Evolutionary conservation across 1,284 basidiomycete genomes (phyloP).

Genomic region (Ceratobasidium papillatum): DNA sequence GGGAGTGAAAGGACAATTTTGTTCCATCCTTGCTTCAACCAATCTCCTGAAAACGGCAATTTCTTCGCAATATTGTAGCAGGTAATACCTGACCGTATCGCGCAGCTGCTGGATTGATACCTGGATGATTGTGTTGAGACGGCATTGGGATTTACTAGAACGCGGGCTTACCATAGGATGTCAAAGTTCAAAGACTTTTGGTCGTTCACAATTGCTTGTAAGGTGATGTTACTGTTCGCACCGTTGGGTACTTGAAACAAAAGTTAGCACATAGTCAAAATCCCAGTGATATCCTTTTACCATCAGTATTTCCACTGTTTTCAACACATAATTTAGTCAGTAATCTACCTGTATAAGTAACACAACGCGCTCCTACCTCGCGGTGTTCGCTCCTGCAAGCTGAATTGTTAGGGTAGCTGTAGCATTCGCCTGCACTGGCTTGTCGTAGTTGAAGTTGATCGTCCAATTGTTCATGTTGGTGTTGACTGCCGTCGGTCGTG

Average conservation of each 20-base stretch:
- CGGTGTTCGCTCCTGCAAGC: constrained; percentile 35
- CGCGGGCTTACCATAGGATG: constrained; percentile 44
- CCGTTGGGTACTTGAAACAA: constrained; percentile 46
- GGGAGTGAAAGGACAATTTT: constrained; percentile 47
- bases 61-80: constrained; percentile 47
- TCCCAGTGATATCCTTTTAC: background rate
- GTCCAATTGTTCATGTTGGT: constrained; percentile 49
- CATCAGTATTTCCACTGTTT: constrained; percentile 37
- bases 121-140: constrained; percentile 16
- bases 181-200: constrained; percentile 44
- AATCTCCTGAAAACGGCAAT: constrained; percentile 45
- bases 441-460: constrained; percentile 45
- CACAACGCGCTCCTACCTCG: constrained; percentile 6
- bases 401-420: constrained; percentile 27
- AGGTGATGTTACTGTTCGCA: constrained; percentile 47
- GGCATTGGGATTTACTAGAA: background rate
- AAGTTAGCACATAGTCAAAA: constrained; percentile 45
- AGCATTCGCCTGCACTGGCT: constrained; percentile 23
- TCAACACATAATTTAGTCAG: constrained; percentile 1
- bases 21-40: constrained; percentile 45
- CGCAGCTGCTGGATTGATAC: constrained; percentile 48
- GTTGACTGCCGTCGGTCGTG: constrained; percentile 2
- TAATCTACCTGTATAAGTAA: background rate
- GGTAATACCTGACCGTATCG: constrained; percentile 46
- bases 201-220: constrained; percentile 47